These are phyloP conservation scores for Ustilago bromivora DNA, from an alignment of 1,284 basidiomycete species.

Conservation along the genomic window DNA sequence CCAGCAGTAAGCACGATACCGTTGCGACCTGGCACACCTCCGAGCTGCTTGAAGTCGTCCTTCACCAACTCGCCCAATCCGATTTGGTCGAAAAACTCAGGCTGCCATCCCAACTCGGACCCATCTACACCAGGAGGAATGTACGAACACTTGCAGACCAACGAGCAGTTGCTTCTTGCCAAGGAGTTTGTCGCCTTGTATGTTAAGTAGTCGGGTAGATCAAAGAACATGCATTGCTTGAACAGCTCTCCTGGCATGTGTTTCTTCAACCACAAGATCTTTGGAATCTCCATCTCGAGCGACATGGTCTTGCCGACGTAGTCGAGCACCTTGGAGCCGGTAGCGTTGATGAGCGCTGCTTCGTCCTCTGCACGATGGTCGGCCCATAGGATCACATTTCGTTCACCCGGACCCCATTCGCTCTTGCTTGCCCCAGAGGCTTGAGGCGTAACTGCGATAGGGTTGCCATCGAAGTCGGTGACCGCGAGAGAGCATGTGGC, in stretches of 20 bases:
- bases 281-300: slow-evolving; percentile 74
- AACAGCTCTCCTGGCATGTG: slow-evolving; percentile 84
- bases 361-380: slow-evolving; percentile 94
- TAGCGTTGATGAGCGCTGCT: slow-evolving; percentile 87
- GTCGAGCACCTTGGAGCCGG: slow-evolving; percentile 85
- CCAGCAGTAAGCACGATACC: slow-evolving; percentile 86
- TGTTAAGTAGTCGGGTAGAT: slow-evolving; percentile 95
- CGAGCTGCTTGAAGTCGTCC: slow-evolving; percentile 81
- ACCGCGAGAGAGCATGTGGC: slow-evolving; percentile 97
- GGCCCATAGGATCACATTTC: slow-evolving; percentile 67
- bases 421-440: slow-evolving; percentile 53
- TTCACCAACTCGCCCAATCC: slow-evolving; percentile 71
- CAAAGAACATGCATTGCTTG: slow-evolving; percentile 89
- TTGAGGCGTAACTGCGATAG: slow-evolving; percentile 84
- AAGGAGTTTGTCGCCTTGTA: slow-evolving; percentile 85
- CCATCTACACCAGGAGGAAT: slow-evolving; percentile 76
- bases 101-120: slow-evolving; percentile 65
- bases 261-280: slow-evolving; percentile 94
- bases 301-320: slow-evolving; percentile 98
- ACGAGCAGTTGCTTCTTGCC: slow-evolving; percentile 89
- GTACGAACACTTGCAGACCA: slow-evolving; percentile 97
- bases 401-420: slow-evolving; percentile 42
- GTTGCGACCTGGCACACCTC: slow-evolving; percentile 76
- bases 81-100: slow-evolving; percentile 63
- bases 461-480: slow-evolving; percentile 77